phyloP scores from a whole-genome alignment of 1,284 basidiomycete species.

The Tilletia indica region DNA sequence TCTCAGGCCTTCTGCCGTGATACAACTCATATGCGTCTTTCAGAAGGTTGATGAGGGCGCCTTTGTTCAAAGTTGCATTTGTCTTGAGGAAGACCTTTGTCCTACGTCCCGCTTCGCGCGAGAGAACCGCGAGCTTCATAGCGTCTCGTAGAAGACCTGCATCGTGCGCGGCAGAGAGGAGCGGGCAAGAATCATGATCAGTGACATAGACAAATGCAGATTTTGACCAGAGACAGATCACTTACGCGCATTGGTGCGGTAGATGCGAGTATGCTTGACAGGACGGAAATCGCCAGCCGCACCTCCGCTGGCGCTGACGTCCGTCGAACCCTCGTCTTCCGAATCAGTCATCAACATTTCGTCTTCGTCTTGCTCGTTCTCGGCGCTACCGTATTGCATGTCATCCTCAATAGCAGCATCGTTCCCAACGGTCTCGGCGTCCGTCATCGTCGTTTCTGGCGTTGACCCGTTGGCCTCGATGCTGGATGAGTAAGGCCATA shows the following conservation, averaged over 20 bases:
- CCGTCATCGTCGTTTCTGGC: too few relatives aligned
- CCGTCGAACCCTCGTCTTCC: too few relatives aligned
- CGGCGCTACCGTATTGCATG: too few relatives aligned
- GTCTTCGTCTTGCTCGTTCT: too few relatives aligned
- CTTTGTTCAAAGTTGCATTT: conserved; percentile 35
- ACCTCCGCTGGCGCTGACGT: too few relatives aligned
- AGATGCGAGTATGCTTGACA: conserved; percentile 38
- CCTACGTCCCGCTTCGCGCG: conserved; percentile 22
- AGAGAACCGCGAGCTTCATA: conserved; percentile 31
- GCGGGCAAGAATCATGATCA: too few relatives aligned
- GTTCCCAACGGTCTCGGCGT: too few relatives aligned
- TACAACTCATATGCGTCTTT: conserved; percentile 45
- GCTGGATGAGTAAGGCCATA: not conserved
- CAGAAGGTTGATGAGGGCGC: conserved; percentile 36
- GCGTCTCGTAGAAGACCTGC: conserved; percentile 25
- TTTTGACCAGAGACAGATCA: conserved; percentile 29
- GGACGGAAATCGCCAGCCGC: too few relatives aligned
- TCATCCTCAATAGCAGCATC: too few relatives aligned
- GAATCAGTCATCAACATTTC: too few relatives aligned
- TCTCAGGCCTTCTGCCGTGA: conserved; percentile 31
- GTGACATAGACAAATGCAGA: too few relatives aligned
- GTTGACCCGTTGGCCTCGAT: too few relatives aligned
- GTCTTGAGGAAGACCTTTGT: conserved; percentile 45
- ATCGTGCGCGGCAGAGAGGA: not conserved
- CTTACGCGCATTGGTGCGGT: conserved; percentile 37